Base-by-base conservation (phyloP, 2,329 filamentous ascomycete species). In the Claviceps humidiphila region DNA sequence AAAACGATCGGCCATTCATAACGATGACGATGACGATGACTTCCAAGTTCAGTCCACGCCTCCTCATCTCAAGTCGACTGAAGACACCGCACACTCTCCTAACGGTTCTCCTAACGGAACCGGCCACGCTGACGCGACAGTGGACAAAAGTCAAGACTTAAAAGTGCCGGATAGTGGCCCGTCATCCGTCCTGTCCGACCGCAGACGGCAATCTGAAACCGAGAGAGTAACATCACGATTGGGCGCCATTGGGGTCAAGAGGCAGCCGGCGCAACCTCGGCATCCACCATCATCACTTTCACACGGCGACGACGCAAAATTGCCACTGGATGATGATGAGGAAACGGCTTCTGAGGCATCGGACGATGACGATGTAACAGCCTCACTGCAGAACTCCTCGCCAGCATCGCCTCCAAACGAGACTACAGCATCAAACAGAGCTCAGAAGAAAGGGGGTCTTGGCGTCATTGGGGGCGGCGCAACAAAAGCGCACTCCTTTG, bases 11-110 rank as follows among this genome's bases (percentile, higher is more conserved):
- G 26, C 37, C n/a, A 61, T 66, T 20, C 13, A 17, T 20, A 66
- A 66, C 4, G 69, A 74, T 11, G 72, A 73, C n/a, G 71, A 71
- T 39, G 26, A 30, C 8, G 26, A 43, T 34, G 75, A 76, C 52
- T 78, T 78, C 47, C 71, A 78, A 55, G 65, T 77, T 7, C 76
- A 77, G 54, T 63, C 67, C 20, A 75, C 74, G 1, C 74, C 74
- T 3, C 68, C 71, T 14, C 65, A 64, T 43, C 61, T 70, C 42
- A 57, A 55, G 47, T 58, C 65, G 13, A 58, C 59, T 34, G 55
- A 58, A 44, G 66, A 61, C 26, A 56, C 54, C 47, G 49, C 52
- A 38, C 53, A 47, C 41, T 53, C 48, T 43, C 56, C 42, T 16
- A 47, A 40, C 47, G 52, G 42, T 41, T 53, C 47, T 43, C 56